These are phyloP conservation scores for Aspergillus viridinutans DNA, from an alignment of 2,329 filamentous ascomycete species.

Conservation along the genomic window DNA sequence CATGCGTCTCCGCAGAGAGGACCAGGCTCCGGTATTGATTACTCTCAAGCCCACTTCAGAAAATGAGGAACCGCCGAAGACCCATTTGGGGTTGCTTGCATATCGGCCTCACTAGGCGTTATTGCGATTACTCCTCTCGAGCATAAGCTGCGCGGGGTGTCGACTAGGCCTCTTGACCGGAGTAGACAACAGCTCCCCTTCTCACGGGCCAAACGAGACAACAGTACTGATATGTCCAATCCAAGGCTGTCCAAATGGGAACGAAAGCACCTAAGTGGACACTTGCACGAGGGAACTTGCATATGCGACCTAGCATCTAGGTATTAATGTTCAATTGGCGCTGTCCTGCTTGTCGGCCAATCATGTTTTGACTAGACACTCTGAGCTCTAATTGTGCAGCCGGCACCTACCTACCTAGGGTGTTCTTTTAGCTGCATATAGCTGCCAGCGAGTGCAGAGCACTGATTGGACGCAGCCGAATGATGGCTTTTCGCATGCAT, in stretches of 20 bases:
- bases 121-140: not conserved
- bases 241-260: not conserved
- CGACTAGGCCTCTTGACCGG: not conserved
- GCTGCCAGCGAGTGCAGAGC: constrained; percentile 13
- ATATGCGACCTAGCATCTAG: not conserved
- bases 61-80: too few relatives aligned
- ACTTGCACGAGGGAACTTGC: not conserved
- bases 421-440: constrained; percentile 28
- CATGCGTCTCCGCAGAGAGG: not conserved
- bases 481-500: constrained; percentile 23
- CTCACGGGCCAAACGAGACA: too few relatives aligned
- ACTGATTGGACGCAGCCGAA: constrained; percentile 23
- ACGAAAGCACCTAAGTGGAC: not conserved
- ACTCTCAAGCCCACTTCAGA: not conserved
- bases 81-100: too few relatives aligned
- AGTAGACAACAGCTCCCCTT: not conserved
- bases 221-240: not conserved
- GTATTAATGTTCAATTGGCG: not conserved
- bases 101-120: too few relatives aligned
- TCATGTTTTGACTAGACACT: not conserved
- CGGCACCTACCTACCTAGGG: constrained; percentile 6
- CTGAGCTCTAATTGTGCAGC: not conserved
- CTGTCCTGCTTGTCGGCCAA: not conserved
- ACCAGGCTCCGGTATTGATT: not conserved
- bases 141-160: not conserved